Percentiles rank a stretch among this genome's conserved stretches.
Evolutionary conservation across 2,329 filamentous ascomycete species (phyloP).

Genomic region (Fusarium austroafricanum): DNA sequence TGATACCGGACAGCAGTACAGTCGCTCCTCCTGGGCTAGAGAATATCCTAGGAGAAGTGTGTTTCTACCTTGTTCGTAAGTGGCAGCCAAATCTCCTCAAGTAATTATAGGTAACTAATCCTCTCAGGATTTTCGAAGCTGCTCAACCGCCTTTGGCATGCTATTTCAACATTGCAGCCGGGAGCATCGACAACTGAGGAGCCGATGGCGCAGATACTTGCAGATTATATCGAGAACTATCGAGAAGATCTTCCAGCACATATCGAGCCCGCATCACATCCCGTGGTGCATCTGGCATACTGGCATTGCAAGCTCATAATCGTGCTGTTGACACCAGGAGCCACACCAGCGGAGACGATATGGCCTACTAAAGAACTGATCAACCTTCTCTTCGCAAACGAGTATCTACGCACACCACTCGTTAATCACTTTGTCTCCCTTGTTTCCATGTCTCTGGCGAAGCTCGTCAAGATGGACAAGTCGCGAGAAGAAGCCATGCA

Average conservation of each 20-base stretch:
- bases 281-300: slow-evolving; percentile 73
- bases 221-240: slow-evolving; percentile 67
- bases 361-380: slow-evolving; percentile 70
- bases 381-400: slow-evolving; percentile 66
- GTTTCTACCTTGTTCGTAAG: slow-evolving; percentile 75
- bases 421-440: slow-evolving; percentile 75
- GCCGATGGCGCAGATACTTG: slow-evolving; percentile 50
- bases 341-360: slow-evolving; percentile 67
- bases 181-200: slow-evolving; percentile 51
- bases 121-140: slow-evolving; percentile 66
- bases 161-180: slow-evolving; percentile 53
- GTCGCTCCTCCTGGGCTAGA: slow-evolving; percentile 70
- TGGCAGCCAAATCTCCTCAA: slow-evolving; percentile 36
- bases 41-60: slow-evolving; percentile 69
- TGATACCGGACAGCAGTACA: slow-evolving; percentile 72
- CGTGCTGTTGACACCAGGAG: slow-evolving; percentile 68
- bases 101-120: slow-evolving; percentile 17
- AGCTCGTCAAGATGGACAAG: slow-evolving; percentile 66
- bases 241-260: slow-evolving; percentile 71
- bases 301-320: slow-evolving; percentile 76
- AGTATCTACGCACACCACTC: slow-evolving; percentile 69
- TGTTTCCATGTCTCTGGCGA: slow-evolving; percentile 69
- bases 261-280: slow-evolving; percentile 63
- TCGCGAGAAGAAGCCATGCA: slow-evolving; percentile 68
- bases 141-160: slow-evolving; percentile 56